Percentiles rank a stretch among this genome's conserved stretches.
These are phyloP conservation scores for Mucor circinelloides DNA, from an alignment of 371 early-diverging fungal species.

Conservation along the genomic window DNA sequence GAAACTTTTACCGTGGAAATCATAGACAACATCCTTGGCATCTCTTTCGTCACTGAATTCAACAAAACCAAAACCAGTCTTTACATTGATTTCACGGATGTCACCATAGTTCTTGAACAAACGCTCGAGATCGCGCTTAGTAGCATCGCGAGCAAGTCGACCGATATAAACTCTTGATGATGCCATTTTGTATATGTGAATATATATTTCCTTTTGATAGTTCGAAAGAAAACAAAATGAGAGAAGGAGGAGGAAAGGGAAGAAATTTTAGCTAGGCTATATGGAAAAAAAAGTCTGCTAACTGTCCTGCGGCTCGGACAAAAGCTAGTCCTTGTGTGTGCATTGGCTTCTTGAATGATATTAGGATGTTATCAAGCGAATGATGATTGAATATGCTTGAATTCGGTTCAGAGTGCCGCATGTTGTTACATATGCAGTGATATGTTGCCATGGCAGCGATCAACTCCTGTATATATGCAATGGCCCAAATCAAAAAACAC, in stretches of 20 bases:
- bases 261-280: neutral
- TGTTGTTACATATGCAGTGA: neutral
- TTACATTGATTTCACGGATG: conserved; percentile 74
- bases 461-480: neutral
- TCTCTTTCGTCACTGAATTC: conserved; percentile 74
- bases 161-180: conserved; percentile 75
- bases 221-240: neutral
- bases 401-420: neutral
- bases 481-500: too few species aligned
- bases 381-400: neutral
- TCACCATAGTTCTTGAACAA: conserved; percentile 70
- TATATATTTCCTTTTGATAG: neutral
- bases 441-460: neutral
- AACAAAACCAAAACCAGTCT: conserved; percentile 80
- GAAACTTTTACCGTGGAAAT: conserved; percentile 70
- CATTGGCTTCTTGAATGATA: neutral
- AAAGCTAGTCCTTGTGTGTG: neutral
- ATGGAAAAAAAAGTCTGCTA: neutral
- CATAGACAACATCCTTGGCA: conserved; percentile 78
- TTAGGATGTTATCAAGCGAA: neutral
- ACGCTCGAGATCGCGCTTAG: conserved; percentile 70
- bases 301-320: neutral
- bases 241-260: neutral
- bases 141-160: conserved; percentile 68
- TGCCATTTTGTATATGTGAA: conserved; percentile 15